phyloP scores from a whole-genome alignment of 2,329 filamentous ascomycete genomes.

The Pseudocercospora macadamiae region DNA sequence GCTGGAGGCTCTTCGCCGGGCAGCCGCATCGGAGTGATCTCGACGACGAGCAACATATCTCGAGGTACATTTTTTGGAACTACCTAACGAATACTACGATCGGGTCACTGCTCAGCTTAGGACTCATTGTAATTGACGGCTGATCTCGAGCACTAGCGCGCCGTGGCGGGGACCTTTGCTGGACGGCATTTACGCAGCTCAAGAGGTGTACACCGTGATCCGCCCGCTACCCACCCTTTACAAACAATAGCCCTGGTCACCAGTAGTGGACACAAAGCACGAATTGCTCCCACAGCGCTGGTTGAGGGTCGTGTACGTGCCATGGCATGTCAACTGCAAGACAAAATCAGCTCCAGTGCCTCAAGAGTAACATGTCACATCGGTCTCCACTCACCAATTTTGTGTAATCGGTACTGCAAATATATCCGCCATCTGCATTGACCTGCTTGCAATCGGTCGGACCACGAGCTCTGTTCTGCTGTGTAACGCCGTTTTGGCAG shows the following conservation, averaged over 20 bases:
- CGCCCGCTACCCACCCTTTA: too few relatives aligned
- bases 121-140: too few relatives aligned
- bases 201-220: too few relatives aligned
- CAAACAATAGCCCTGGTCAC: too few relatives aligned
- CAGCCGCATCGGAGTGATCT: neutral
- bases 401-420: slow-evolving; percentile 14
- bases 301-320: too few relatives aligned
- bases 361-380: neutral
- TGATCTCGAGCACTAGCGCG: too few relatives aligned
- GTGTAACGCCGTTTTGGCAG: slow-evolving; percentile 2
- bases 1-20: neutral
- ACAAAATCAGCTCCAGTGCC: neutral
- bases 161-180: too few relatives aligned
- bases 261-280: too few relatives aligned
- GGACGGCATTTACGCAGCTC: too few relatives aligned
- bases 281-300: too few relatives aligned
- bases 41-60: neutral
- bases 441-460: slow-evolving; percentile 16
- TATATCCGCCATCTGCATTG: slow-evolving; percentile 6
- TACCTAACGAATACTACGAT: too few relatives aligned
- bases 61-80: neutral
- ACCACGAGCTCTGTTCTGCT: slow-evolving; percentile 9
- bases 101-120: too few relatives aligned
- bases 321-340: neutral
- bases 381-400: slow-evolving; percentile 15